Conservation (phyloP, 2,329 filamentous ascomycete species). For the Calycina herbarum region DNA sequence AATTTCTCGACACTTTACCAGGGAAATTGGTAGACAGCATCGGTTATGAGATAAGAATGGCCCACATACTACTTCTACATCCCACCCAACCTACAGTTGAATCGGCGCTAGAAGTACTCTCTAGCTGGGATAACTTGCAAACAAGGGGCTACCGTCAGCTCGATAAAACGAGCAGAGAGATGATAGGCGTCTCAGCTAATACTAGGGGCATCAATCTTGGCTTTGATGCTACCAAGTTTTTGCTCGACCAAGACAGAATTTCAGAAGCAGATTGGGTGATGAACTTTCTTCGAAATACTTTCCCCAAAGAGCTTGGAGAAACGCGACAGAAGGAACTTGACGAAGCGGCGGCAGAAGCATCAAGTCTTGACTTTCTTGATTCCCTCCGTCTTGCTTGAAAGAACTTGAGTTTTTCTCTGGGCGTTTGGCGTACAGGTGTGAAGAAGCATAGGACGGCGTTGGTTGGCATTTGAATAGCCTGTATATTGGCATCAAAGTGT, state of each 20-base stretch:
- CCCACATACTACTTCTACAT: conserved; percentile 29
- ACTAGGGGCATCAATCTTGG: conserved; percentile 23
- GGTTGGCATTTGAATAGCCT: background rate
- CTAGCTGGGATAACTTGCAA: conserved; percentile 8
- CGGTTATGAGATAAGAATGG: conserved; percentile 1
- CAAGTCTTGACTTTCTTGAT: conserved; percentile 31
- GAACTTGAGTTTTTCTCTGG: background rate
- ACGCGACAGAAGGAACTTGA: conserved; percentile 18
- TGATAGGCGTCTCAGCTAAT: background rate
- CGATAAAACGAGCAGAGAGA: background rate
- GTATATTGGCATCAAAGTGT: background rate
- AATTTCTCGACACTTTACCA: conserved; percentile 1
- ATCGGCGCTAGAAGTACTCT: conserved; percentile 25
- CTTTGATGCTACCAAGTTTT: conserved; percentile 30
- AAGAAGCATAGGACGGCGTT: background rate
- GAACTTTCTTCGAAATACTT: conserved; percentile 30
- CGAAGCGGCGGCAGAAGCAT: conserved; percentile 29
- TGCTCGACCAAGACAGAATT: conserved; percentile 27
- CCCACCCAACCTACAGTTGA: conserved; percentile 30
- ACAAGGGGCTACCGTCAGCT: background rate
- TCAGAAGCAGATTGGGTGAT: conserved; percentile 32
- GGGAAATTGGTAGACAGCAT: background rate
- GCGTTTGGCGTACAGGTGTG: background rate
- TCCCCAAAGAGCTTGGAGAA: conserved; percentile 26
- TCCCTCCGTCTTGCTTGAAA: conserved; percentile 22